phyloP scores from a whole-genome alignment of 1,139 yeast species.

The Eremothecium coryli region DNA sequence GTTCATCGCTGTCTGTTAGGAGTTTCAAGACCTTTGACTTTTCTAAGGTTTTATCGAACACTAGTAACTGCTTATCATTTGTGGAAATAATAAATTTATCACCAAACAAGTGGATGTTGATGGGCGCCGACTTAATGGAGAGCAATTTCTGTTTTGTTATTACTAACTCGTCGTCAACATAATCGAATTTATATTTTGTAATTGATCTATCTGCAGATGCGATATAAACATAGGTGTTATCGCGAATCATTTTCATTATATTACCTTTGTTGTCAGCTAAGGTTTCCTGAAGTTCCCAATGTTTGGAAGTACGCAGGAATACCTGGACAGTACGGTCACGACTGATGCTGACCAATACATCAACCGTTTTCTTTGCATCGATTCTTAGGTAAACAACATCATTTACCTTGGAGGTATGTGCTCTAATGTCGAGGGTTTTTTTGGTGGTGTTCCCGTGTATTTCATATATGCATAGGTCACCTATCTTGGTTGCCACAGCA shows the following conservation, averaged over 20 bases:
- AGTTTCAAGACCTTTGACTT: conserved; percentile 3
- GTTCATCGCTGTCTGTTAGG: conserved; percentile 8
- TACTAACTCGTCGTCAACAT: conserved; percentile 2
- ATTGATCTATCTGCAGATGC: conserved; percentile 8
- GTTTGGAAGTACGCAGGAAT: not conserved
- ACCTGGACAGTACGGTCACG: conserved; percentile 9
- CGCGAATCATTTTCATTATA: conserved; percentile 3
- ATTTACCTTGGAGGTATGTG: conserved; percentile 3
- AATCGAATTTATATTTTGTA: conserved; percentile 5
- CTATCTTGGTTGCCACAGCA: conserved; percentile 1
- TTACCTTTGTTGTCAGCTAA: conserved; percentile 9
- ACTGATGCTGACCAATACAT: conserved; percentile 6
- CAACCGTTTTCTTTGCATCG: not conserved
- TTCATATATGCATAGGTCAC: conserved; percentile 4
- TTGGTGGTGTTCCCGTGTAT: not conserved
- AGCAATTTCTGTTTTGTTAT: conserved; percentile 7
- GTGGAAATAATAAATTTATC: conserved; percentile 6
- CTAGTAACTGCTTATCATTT: conserved; percentile 7
- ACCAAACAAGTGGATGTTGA: conserved; percentile 3
- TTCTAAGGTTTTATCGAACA: conserved; percentile 3
- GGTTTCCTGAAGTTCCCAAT: conserved; percentile 7
- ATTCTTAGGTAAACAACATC: conserved; percentile 1
- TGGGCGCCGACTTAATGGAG: conserved; percentile 8
- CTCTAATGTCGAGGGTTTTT: conserved; percentile 1
- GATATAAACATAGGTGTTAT: conserved; percentile 3